phyloP scores from a whole-genome alignment of 2,329 filamentous ascomycete species.

The Gnomoniopsis sp. region DNA sequence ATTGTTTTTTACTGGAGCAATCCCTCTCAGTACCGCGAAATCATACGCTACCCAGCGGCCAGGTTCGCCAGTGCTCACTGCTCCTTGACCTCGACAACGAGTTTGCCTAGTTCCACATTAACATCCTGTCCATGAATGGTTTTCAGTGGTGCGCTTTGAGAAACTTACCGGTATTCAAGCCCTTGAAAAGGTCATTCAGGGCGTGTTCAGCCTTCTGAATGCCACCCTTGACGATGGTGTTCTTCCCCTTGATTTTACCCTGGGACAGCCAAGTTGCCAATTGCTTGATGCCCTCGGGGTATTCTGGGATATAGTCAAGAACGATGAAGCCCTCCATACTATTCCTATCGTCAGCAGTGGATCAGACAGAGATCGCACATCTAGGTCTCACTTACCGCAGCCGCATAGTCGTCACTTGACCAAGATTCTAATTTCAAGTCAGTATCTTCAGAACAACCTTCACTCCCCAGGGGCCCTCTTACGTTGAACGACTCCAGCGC shows the following conservation, averaged over 20 bases:
- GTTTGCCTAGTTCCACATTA: constrained; percentile 35
- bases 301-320: constrained; percentile 62
- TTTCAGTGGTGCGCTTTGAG: too few species aligned
- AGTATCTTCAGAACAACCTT: constrained; percentile 25
- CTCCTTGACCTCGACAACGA: constrained; percentile 52
- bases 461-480: not conserved
- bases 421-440: constrained; percentile 22
- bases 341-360: not conserved
- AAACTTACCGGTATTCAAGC: constrained; percentile 60
- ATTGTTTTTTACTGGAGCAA: too few species aligned
- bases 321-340: constrained; percentile 70
- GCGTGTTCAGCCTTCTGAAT: constrained; percentile 60
- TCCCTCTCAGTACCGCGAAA: too few species aligned
- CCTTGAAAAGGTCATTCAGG: constrained; percentile 62
- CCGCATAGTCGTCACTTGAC: constrained; percentile 7
- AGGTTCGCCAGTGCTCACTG: not conserved
- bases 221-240: constrained; percentile 69
- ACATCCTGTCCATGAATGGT: not conserved
- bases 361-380: constrained; percentile 45
- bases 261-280: constrained; percentile 66
- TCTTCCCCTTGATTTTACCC: constrained; percentile 69
- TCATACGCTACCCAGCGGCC: too few species aligned
- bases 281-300: constrained; percentile 54
- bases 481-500: constrained; percentile 9
- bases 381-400: constrained; percentile 29